Percentiles rank a stretch among this genome's conserved stretches.
Conservation (phyloP, 202 grass and related monocot genomes). For the Setaria italica region DNA sequence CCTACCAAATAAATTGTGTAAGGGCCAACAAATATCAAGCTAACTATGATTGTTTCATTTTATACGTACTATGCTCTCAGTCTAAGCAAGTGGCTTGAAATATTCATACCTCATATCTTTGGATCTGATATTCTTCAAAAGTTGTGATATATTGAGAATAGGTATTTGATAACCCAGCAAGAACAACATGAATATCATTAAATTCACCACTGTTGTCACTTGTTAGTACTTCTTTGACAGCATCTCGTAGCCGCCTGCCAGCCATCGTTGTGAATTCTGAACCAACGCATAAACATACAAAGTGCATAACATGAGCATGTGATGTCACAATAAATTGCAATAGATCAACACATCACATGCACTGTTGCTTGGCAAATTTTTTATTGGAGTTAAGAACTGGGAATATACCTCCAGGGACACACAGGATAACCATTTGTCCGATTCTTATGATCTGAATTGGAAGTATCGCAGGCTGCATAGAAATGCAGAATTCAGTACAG, state of each 20-base stretch:
- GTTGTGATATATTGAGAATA: constrained; percentile 98
- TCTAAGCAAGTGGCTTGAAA: background rate
- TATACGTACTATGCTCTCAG: constrained; percentile 1
- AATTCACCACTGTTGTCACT: constrained; percentile 64
- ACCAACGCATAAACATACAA: constrained; percentile 36
- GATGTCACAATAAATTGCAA: constrained; percentile 18
- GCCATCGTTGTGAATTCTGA: constrained; percentile 99
- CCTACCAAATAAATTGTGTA: constrained; percentile 22
- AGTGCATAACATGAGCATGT: constrained; percentile 36
- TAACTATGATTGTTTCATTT: constrained; percentile 4
- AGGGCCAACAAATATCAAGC: background rate
- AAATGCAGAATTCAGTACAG: constrained; percentile 41
- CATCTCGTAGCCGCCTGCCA: constrained; percentile 81
- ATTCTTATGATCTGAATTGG: constrained; percentile 95
- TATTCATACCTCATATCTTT: constrained; percentile 91
- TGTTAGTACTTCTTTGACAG: constrained; percentile 76
- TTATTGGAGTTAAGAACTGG: constrained; percentile 18
- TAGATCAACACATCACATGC: constrained; percentile 11
- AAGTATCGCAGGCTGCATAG: constrained; percentile 88
- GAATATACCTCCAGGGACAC: constrained; percentile 94
- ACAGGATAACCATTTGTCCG: constrained; percentile 87
- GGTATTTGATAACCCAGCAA: constrained; percentile 90
- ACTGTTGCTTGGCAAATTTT: constrained; percentile 26
- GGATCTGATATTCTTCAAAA: constrained; percentile 93
- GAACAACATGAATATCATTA: constrained; percentile 78